These are phyloP conservation scores for Lactarius sp. DNA, from an alignment of 768 basidiomycete species.

Conservation along the genomic window DNA sequence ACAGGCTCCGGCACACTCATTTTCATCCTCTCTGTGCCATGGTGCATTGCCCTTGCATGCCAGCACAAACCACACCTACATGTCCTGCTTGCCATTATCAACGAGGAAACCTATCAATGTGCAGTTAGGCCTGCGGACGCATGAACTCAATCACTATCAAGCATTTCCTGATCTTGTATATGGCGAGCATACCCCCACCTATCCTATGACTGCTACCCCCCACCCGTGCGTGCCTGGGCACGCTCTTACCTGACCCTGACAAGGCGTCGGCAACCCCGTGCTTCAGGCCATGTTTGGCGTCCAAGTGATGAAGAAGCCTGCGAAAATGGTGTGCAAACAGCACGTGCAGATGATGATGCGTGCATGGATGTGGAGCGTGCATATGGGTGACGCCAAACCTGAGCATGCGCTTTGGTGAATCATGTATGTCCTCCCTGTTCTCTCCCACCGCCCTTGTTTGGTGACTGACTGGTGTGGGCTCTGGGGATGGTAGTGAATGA, in stretches of 20 bases:
- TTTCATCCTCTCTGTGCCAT: neutral
- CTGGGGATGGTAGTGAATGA: neutral
- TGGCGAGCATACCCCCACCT: conserved; percentile 81
- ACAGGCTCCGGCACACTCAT: neutral
- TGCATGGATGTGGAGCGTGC: conserved; percentile 88
- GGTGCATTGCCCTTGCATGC: conserved; percentile 2
- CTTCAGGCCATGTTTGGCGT: conserved; percentile 57
- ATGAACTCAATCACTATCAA: conserved; percentile 71
- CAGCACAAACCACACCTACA: conserved; percentile 19
- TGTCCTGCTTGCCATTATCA: conserved; percentile 35
- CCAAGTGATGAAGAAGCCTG: conserved; percentile 72
- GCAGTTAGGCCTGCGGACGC: conserved; percentile 85
- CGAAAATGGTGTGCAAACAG: conserved; percentile 70
- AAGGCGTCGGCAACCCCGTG: conserved; percentile 58
- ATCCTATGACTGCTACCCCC: conserved; percentile 49
- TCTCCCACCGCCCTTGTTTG: no score
- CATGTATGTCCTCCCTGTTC: conserved; percentile 45
- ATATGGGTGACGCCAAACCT: conserved; percentile 67
- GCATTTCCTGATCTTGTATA: conserved; percentile 84
- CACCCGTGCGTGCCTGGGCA: conserved; percentile 44
- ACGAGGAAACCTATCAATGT: conserved; percentile 91
- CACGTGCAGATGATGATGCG: conserved; percentile 67
- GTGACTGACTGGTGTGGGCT: conserved; percentile 10
- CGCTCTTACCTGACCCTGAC: conserved; percentile 54
- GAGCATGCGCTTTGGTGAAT: conserved; percentile 67